Base-by-base conservation (phyloP, 768 basidiomycete genomes). In the Crassisporium funariophilum region DNA sequence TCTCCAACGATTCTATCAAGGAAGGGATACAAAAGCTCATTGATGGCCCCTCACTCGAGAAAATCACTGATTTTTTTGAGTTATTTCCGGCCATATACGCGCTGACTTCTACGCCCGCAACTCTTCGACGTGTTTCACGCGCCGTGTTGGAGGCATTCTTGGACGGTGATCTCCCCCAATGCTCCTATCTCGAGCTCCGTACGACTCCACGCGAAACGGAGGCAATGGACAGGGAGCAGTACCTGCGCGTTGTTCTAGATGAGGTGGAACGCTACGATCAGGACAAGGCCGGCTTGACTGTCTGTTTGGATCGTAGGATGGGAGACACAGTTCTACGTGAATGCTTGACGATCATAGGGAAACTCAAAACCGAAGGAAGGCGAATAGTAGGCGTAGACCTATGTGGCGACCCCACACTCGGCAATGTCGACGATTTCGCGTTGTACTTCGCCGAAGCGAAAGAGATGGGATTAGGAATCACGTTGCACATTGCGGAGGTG, bases 401-500 rank as follows among this genome's bases (percentile, higher is more conserved):
- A 2, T 92, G 90, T 54, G 91, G 91, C 0, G 78, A 91, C 63
- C 90, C 90, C 1, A 59, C 54, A 44, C 78, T 74, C 10, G 86
- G 88, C 0, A 71, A 83, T 53, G 76, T 87, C 60, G 59, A 66
- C 4, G 54, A 57, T 2, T 83, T 87, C 49, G 70, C 63, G 13
- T 66, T 67, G 17, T 70, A 79, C 49, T 80, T 91, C 56, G 63
- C 61, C 9, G 65, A 69, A 36, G 88, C 79, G 1, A 82, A 77
- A 46, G 69, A 61, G 27, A 81, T 76, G 1, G 88, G 87, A 0
- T 62, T 93, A 6, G 76, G 82, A 2, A 55, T 91, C n/a, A 93
- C 91, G 0, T 61, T 92, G 27, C 91, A 93, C 63, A 84, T 92
- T 41, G 88, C 91, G 2, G 91, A 94, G 76, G 88, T 86, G 48